Conservation (phyloP, 2,329 filamentous ascomycete genomes). For the Trichoderma pleuroti region DNA sequence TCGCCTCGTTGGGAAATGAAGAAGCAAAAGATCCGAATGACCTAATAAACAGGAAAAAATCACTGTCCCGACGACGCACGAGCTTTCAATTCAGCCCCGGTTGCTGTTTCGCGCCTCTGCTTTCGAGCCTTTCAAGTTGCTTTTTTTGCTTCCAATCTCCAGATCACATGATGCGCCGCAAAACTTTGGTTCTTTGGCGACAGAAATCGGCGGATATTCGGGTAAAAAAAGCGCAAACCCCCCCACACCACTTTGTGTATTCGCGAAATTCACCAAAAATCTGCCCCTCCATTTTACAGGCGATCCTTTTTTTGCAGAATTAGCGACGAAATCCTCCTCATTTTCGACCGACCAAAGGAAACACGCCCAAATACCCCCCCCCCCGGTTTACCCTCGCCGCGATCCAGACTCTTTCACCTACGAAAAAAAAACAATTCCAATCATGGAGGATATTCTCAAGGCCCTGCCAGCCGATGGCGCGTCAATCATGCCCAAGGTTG, state of each 20-base stretch:
- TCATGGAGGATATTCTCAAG: conserved; percentile 42
- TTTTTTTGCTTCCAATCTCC: conserved; percentile 28
- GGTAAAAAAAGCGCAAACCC: conserved; percentile 26
- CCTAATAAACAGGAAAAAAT: neutral
- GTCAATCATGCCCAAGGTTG: conserved; percentile 82
- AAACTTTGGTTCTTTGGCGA: conserved; percentile 7
- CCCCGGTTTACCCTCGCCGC: neutral
- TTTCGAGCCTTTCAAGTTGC: neutral
- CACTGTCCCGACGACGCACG: neutral
- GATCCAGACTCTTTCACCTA: neutral
- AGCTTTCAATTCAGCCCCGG: neutral
- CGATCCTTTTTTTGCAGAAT: conserved; percentile 26
- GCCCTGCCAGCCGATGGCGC: conserved; percentile 64
- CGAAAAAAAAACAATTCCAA: neutral
- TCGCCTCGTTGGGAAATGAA: neutral
- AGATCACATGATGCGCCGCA: conserved; percentile 37
- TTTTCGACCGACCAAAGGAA: neutral
- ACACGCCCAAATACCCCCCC: neutral
- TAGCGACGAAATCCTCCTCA: conserved; percentile 1
- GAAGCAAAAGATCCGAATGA: too few species aligned
- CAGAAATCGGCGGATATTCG: conserved; percentile 34
- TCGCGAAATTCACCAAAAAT: conserved; percentile 42
- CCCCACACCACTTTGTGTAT: conserved; percentile 37
- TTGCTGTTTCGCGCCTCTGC: neutral
- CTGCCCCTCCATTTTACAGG: conserved; percentile 39